Evolutionary conservation across 306 rosid genomes (phyloP).

Genomic region (Trifolium pratense): DNA sequence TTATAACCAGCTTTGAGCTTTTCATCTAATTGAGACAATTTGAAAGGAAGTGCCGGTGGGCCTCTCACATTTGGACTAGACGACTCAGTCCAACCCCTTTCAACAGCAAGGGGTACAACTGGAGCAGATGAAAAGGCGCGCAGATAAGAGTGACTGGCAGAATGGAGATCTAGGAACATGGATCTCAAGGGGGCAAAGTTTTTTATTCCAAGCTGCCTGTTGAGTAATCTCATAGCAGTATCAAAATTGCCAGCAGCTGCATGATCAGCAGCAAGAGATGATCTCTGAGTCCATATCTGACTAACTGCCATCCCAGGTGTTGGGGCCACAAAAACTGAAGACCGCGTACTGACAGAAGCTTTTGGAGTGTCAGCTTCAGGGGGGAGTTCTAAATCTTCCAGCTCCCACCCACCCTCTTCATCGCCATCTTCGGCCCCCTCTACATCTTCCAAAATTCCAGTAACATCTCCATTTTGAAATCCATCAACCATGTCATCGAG

Average conservation of each 20-base stretch:
- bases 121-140: conserved; percentile 84
- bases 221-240: conserved; percentile 87
- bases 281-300: conserved; percentile 89
- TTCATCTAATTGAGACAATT: conserved; percentile 81
- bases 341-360: conserved; percentile 59
- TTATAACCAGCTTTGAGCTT: conserved; percentile 87
- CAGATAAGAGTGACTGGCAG: conserved; percentile 78
- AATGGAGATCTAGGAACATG: conserved; percentile 77
- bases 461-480: conserved; percentile 67
- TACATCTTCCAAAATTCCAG: conserved; percentile 64
- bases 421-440: conserved; percentile 73
- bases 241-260: conserved; percentile 94
- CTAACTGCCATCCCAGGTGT: conserved; percentile 90
- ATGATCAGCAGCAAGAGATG: conserved; percentile 97
- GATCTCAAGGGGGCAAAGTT: conserved; percentile 77
- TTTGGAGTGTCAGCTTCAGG: conserved; percentile 85
- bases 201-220: conserved; percentile 88
- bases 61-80: conserved; percentile 79
- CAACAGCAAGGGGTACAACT: conserved; percentile 74
- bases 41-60: conserved; percentile 79
- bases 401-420: conserved; percentile 91
- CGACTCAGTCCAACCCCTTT: conserved; percentile 86
- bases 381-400: conserved; percentile 87
- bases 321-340: conserved; percentile 77
- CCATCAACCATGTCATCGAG: conserved; percentile 77